A percentile compares a stretch with the other conserved stretches of the same genome.
Conservation (phyloP, 108 stramenopile genomes). For the Pseudonitzschia pungens region DNA sequence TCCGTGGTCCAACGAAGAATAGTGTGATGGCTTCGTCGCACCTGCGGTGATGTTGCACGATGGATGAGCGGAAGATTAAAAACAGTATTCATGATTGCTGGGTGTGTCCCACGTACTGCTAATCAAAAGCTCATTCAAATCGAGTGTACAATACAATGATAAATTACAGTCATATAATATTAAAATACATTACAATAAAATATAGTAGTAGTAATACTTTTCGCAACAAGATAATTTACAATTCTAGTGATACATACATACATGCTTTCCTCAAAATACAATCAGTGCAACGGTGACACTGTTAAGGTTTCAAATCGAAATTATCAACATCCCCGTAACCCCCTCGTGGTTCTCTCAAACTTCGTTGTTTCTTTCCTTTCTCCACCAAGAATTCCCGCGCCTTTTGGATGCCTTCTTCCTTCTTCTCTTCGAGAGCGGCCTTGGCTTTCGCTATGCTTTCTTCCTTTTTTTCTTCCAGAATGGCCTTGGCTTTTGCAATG, state of each 20-base stretch:
- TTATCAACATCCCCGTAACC: not conserved
- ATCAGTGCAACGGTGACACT: not conserved
- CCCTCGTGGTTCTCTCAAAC: not conserved
- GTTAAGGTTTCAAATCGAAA: not conserved
- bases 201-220: too few relatives aligned
- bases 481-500: not conserved
- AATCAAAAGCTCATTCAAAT: too few relatives aligned
- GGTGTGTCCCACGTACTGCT: too few relatives aligned
- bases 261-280: too few relatives aligned
- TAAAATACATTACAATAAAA: too few relatives aligned
- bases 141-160: too few relatives aligned
- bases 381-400: constrained; percentile 4
- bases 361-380: not conserved
- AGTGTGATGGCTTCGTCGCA: not conserved
- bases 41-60: too few relatives aligned
- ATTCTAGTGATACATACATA: not conserved
- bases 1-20: not conserved
- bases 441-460: constrained; percentile 1
- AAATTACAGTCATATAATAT: too few relatives aligned
- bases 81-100: too few relatives aligned
- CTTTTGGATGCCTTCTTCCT: not conserved
- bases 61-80: too few relatives aligned
- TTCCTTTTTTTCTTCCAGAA: not conserved
- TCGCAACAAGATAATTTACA: not conserved
- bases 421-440: not conserved